Evolutionary conservation across 345 rosid genomes (phyloP).

Genomic region (Barbarea vulgaris): DNA sequence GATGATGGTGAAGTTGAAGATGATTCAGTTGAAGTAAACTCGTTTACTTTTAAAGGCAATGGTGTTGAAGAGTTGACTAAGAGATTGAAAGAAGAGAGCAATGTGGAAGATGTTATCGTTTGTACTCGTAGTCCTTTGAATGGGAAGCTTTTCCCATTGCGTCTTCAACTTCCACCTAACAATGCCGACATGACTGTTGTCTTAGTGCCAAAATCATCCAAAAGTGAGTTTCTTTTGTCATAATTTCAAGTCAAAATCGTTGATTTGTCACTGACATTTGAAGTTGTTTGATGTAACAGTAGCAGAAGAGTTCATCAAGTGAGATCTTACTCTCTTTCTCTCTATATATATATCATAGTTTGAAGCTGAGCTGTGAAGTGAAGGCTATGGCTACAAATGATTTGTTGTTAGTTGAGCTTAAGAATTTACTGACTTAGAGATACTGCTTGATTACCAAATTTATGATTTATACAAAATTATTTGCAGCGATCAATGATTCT

Average conservation of each 20-base stretch:
- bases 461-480: constrained; percentile 23
- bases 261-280: constrained; percentile 2
- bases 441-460: constrained; percentile 19
- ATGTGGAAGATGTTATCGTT: constrained; percentile 62
- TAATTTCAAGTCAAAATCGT: not conserved
- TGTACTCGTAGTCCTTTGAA: constrained; percentile 92
- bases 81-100: constrained; percentile 75
- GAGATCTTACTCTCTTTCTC: not conserved
- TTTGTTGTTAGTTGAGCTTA: constrained; percentile 25
- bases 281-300: constrained; percentile 32
- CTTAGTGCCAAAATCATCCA: constrained; percentile 61
- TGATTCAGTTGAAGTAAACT: constrained; percentile 53
- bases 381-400: constrained; percentile 6
- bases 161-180: constrained; percentile 94
- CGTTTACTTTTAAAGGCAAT: constrained; percentile 75
- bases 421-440: constrained; percentile 17
- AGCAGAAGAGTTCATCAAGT: constrained; percentile 34
- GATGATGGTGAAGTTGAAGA: constrained; percentile 70
- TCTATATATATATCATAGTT: not conserved
- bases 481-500: constrained; percentile 31
- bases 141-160: constrained; percentile 78
- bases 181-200: constrained; percentile 80
- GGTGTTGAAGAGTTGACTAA: constrained; percentile 72
- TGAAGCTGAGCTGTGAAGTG: constrained; percentile 27
- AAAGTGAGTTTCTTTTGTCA: constrained; percentile 46